Base-by-base conservation (phyloP, 768 basidiomycete genomes). In the Leccinum subgranulosum region DNA sequence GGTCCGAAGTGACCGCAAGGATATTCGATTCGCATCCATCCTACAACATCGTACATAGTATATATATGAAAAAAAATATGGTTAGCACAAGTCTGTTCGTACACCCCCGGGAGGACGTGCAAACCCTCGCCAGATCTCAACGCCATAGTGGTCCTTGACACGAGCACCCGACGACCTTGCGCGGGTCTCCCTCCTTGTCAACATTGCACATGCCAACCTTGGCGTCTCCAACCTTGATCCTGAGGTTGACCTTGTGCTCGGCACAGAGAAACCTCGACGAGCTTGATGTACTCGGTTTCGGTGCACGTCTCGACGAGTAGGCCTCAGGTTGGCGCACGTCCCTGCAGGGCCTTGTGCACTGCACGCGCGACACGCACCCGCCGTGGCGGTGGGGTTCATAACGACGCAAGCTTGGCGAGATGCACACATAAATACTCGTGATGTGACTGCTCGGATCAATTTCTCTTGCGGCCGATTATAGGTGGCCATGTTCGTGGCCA, bases 281-380 rank as follows among this genome's bases (percentile, higher is more conserved):
- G 23, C 23, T 23, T 23, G 23, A 23, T 92, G 84, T 99, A 98
- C 79, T 98, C 96, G 65, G 95, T 92, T 80, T 98, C 96, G 54
- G 91, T 94, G 83, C 94, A 97, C 56, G 94, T 94, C 86, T 99
- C 96, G 73, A 98, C 94, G 69, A 99, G 88, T 60, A 98, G 56
- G 95, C 96, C 82, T n/a, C n/a, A n/a, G n/a, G n/a, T n/a, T 95
- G 92, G 69, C 94, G 89, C 81, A 94, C 96, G 84, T 99, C 96
- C 65, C n/a, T n/a, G n/a, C n/a, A n/a, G 98, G 84, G 60, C 96
- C 92, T 25, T 25, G 43, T 15, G 43, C 43, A 10, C 43, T 19
- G 9, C 43, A 45, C 43, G 19, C 21, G n/a, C 41, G 41, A 21
- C 19, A 19, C 43, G 43, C 43, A n/a, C 11, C 43, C 19, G 19